Base-by-base conservation (phyloP, 805 yeast genomes). In the Blastobotrys terrestris region DNA sequence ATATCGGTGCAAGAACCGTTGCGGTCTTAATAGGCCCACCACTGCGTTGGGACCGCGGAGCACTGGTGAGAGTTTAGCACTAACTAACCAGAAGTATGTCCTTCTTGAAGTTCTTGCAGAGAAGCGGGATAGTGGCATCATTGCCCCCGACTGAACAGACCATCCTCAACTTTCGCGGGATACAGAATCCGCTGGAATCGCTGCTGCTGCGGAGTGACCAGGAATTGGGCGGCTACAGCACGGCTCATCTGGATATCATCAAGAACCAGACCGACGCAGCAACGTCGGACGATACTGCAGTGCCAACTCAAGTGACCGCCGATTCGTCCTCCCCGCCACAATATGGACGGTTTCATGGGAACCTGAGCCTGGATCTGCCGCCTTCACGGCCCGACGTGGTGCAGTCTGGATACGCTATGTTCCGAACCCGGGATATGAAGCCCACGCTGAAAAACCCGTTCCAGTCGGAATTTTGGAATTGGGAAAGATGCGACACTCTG, bases 181-280 rank as follows among this genome's bases (percentile, higher is more conserved):
- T 81, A 1, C 66, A 50, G 26, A 46, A 73, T 15, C 78, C 79
- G 8, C 63, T 83, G 43, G 66, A 72, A 7, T 72, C 76, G 31
- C 68, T 86, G 16, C 67, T 85, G 56, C 76, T 83, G 0, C 73
- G 94, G 50, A 76, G 86, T 43, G 96, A 87, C 67, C 76, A 80
- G 60, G 89, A 85, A 49, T 72, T 87, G 50, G 92, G 92, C 1
- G 96, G 96, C 0, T 87, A 72, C 67, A 83, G 91, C 43, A 80
- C 87, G 45, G 92, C 73, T 48, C 72, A 72, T 59, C 70, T 79
- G 48, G 80, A 74, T 40, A 60, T 75, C 40, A 54, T 67, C 55
- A 56, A 69, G 60, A 55, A 78, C 62, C 59, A 72, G 58, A 14
- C 40, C 20, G 31, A 20, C 45, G 14, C 21, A 42, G 18, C 20